Conservation (phyloP, 2,329 filamentous ascomycete genomes). For the Xylaria arbuscula region DNA sequence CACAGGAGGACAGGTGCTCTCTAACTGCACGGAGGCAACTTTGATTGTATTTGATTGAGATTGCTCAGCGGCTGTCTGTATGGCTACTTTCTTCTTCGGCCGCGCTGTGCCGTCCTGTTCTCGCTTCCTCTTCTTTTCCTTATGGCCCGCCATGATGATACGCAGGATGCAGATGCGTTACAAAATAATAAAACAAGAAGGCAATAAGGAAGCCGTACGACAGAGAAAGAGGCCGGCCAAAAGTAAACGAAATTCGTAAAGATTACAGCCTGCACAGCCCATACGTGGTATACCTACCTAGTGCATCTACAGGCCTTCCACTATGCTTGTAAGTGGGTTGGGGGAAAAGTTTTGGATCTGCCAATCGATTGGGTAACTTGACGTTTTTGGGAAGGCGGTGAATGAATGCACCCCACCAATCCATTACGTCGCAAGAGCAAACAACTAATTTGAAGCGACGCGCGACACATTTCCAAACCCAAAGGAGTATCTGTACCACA, state of each 20-base stretch:
- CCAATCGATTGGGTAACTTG: slow-evolving; percentile 34
- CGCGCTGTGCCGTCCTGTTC: slow-evolving; percentile 55
- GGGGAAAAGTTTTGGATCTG: slow-evolving; percentile 44
- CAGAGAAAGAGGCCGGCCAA: background rate
- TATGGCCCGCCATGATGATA: slow-evolving; percentile 53
- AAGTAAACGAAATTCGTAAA: background rate
- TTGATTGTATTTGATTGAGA: slow-evolving; percentile 53
- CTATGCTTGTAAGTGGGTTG: slow-evolving; percentile 9
- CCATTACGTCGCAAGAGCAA: slow-evolving; percentile 9
- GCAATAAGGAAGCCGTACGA: background rate
- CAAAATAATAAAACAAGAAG: background rate
- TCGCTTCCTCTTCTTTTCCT: slow-evolving; percentile 66
- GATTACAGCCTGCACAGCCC: background rate
- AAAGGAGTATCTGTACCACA: background rate
- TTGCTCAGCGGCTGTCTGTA: slow-evolving; percentile 52
- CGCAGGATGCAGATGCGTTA: background rate
- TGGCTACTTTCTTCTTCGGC: slow-evolving; percentile 64
- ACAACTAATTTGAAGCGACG: background rate
- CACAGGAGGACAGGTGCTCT: slow-evolving; percentile 62
- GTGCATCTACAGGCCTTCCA: background rate
- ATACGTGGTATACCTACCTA: slow-evolving; percentile 1
- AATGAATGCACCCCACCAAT: slow-evolving; percentile 38
- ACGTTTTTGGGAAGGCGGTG: slow-evolving; percentile 46
- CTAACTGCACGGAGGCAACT: slow-evolving; percentile 59
- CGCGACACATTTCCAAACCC: background rate